A percentile compares a stretch with the other conserved stretches of the same genome.
Evolutionary conservation across 2,329 filamentous ascomycete genomes (phyloP).

Genomic region (Dactylella cylindrospora): DNA sequence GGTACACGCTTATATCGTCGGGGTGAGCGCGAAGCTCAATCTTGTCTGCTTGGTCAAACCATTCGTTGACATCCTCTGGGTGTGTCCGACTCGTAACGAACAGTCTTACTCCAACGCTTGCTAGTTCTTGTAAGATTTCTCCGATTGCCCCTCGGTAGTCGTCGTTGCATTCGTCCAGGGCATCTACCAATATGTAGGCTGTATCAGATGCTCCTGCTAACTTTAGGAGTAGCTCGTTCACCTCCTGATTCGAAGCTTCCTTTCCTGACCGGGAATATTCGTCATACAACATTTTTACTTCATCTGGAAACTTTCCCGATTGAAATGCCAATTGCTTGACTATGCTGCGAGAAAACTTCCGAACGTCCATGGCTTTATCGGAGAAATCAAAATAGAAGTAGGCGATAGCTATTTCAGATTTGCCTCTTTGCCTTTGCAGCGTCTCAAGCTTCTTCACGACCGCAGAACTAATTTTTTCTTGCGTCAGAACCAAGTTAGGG

Average conservation of each 20-base stretch:
- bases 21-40: not conserved
- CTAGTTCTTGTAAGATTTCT: not conserved
- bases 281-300: not conserved
- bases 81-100: slow-evolving; percentile 5
- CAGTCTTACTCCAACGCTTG: not conserved
- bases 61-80: slow-evolving; percentile 4
- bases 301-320: not conserved
- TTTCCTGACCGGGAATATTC: slow-evolving; percentile 1
- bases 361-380: slow-evolving; percentile 1
- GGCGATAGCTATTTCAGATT: not conserved
- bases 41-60: not conserved
- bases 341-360: slow-evolving; percentile 1
- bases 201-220: not conserved
- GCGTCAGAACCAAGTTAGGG: not conserved
- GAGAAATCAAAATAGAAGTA: slow-evolving; percentile 19
- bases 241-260: not conserved
- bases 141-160: not conserved
- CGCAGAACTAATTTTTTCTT: not conserved
- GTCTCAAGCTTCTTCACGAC: slow-evolving; percentile 10
- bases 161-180: slow-evolving; percentile 4
- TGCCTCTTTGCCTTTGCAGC: not conserved
- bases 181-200: slow-evolving; percentile 8
- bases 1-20: slow-evolving; percentile 1
- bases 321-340: slow-evolving; percentile 10
- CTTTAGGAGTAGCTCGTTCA: not conserved